A percentile compares a stretch with the other conserved stretches of the same genome.
Conservation (phyloP, 129 eudicot genomes). For the Saussurea involucrata region DNA sequence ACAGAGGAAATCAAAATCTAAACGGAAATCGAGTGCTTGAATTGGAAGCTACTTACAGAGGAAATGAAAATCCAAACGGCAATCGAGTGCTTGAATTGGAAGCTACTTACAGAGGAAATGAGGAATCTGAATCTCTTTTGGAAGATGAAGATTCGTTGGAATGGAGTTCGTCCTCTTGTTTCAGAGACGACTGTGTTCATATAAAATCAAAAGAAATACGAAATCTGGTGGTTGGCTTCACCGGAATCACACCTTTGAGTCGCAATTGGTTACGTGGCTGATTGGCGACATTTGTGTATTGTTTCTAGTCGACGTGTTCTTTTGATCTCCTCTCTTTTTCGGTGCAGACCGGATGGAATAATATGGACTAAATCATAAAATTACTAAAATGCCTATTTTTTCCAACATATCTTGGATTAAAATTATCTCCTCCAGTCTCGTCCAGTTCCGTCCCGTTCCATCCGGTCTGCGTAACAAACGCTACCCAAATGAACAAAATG, state of each 20-base stretch:
- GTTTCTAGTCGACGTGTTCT: constrained; percentile 20
- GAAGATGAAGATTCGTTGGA: background rate
- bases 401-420: no score
- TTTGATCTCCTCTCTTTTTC: constrained; percentile 2
- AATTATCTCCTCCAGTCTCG: no score
- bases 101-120: no score
- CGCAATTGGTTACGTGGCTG: constrained; percentile 25
- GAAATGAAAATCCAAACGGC: background rate
- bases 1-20: no score
- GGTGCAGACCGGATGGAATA: no score
- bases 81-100: background rate
- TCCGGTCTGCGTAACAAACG: no score
- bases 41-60: background rate
- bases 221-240: background rate
- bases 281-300: background rate
- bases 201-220: background rate
- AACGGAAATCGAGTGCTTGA: background rate
- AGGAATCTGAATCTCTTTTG: background rate
- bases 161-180: background rate
- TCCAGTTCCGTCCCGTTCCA: no score
- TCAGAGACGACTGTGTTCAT: background rate
- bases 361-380: no score
- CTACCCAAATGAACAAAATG: background rate
- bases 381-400: no score
- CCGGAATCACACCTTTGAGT: constrained; percentile 15